Conservation (phyloP, 768 basidiomycete species). For the Hortiboletus campestris region DNA sequence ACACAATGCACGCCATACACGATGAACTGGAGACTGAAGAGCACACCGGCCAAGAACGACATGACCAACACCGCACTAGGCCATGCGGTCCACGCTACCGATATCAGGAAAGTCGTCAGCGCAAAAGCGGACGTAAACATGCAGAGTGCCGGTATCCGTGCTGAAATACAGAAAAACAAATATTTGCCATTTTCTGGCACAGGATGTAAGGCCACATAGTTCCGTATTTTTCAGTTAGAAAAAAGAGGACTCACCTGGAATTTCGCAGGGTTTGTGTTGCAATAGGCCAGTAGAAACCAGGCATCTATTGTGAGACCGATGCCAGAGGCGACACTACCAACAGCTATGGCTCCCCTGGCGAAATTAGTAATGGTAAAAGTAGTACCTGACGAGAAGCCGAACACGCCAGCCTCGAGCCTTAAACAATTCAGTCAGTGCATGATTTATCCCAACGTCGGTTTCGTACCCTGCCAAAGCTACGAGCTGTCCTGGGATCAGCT, state of each 20-base stretch:
- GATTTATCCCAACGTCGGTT: not conserved
- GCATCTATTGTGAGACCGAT: conserved; percentile 62
- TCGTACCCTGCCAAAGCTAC: conserved; percentile 59
- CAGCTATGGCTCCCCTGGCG: conserved; percentile 51
- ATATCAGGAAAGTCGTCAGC: conserved; percentile 57
- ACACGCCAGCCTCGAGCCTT: conserved; percentile 54
- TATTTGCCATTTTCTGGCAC: conserved; percentile 39
- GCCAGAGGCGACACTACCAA: conserved; percentile 58
- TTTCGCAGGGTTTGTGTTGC: conserved; percentile 47
- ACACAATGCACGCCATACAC: conserved; percentile 46
- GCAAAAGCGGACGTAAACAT: conserved; percentile 56
- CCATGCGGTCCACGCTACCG: conserved; percentile 64
- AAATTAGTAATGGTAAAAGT: conserved; percentile 48
- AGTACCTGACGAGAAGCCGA: conserved; percentile 55
- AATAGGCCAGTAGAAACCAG: conserved; percentile 67
- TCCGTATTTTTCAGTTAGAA: not conserved
- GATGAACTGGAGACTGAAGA: conserved; percentile 66
- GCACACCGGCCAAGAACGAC: conserved; percentile 54
- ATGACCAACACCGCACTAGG: conserved; percentile 59
- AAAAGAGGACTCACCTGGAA: conserved; percentile 47
- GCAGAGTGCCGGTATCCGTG: conserved; percentile 61
- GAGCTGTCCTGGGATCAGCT: conserved; percentile 37
- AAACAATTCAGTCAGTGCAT: not conserved
- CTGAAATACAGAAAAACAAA: conserved; percentile 67
- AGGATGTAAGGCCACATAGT: not conserved